Conservation (phyloP, 2,329 filamentous ascomycete species). For the Pseudogymnoascus destructans region DNA sequence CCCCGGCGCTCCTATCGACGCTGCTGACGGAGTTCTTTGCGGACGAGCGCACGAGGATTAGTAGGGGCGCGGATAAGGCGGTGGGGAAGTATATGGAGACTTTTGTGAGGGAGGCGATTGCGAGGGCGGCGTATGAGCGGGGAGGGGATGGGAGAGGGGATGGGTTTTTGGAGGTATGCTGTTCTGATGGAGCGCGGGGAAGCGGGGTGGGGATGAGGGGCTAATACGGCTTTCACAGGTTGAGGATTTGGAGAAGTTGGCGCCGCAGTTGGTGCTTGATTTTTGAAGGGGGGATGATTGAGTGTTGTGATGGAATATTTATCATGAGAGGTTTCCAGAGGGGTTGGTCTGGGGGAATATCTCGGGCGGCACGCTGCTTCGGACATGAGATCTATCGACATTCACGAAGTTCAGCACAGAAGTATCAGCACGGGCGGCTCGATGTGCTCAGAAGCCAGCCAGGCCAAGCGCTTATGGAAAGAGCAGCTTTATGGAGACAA, state of each 20-base stretch:
- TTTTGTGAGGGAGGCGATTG: slow-evolving; percentile 81
- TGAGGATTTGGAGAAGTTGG: slow-evolving; percentile 80
- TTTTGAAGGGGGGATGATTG: slow-evolving; percentile 41
- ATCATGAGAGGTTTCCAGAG: neutral
- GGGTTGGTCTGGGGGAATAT: neutral
- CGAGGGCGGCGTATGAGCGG: slow-evolving; percentile 61
- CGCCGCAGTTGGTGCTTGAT: slow-evolving; percentile 74
- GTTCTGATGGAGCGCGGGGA: neutral
- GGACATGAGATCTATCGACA: neutral
- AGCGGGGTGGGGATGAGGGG: neutral
- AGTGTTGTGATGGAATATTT: neutral
- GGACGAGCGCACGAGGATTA: slow-evolving; percentile 56
- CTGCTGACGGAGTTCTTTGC: slow-evolving; percentile 70
- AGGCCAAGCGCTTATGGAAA: neutral
- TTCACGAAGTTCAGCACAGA: neutral
- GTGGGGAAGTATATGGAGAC: slow-evolving; percentile 80
- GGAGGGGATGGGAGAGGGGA: slow-evolving; percentile 29
- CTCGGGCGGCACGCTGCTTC: neutral
- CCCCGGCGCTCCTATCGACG: slow-evolving; percentile 59
- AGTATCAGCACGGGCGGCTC: neutral
- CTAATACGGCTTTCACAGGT: slow-evolving; percentile 37
- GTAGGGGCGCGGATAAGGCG: slow-evolving; percentile 62
- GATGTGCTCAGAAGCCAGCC: neutral
- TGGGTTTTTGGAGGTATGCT: slow-evolving; percentile 60
- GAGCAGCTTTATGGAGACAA: neutral